These are phyloP conservation scores for Anisodus acutangulus DNA, from an alignment of 257 asterid species.

Conservation along the genomic window DNA sequence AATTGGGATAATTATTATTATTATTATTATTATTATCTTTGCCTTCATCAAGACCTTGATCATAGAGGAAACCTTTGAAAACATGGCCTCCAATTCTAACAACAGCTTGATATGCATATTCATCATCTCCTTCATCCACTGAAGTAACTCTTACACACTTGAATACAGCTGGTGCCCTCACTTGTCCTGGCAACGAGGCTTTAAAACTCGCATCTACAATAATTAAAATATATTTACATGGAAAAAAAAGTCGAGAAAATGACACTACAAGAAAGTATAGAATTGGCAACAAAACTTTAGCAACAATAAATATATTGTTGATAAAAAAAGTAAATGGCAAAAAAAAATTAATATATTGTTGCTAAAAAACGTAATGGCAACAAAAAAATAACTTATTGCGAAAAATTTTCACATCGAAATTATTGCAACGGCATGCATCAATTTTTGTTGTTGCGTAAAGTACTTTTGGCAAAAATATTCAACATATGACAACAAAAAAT, in stretches of 20 bases:
- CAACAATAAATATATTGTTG: too few species aligned
- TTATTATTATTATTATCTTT: conserved; percentile 29
- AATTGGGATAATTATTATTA: conserved; percentile 44
- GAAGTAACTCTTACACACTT: conserved; percentile 74
- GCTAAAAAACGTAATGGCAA: too few species aligned
- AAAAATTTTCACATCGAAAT: too few species aligned
- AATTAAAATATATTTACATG: not conserved
- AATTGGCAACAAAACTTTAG: too few species aligned
- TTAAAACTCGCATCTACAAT: conserved; percentile 51
- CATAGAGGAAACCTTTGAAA: conserved; percentile 75
- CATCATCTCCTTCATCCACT: conserved; percentile 73
- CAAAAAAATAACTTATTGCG: too few species aligned
- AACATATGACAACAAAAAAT: too few species aligned
- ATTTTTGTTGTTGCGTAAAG: too few species aligned
- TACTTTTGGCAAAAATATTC: too few species aligned
- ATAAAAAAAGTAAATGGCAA: too few species aligned
- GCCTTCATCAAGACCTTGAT: conserved; percentile 63
- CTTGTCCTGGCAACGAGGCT: conserved; percentile 74
- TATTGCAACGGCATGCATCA: too few species aligned
- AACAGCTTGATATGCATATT: conserved; percentile 73
- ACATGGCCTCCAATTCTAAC: conserved; percentile 81
- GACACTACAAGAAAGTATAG: too few species aligned
- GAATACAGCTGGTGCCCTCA: conserved; percentile 75
- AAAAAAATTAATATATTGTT: too few species aligned
- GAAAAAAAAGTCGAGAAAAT: not conserved